Evolutionary conservation across 2,329 filamentous ascomycete genomes (phyloP).

Genomic region (Neofusicoccum laricinum): DNA sequence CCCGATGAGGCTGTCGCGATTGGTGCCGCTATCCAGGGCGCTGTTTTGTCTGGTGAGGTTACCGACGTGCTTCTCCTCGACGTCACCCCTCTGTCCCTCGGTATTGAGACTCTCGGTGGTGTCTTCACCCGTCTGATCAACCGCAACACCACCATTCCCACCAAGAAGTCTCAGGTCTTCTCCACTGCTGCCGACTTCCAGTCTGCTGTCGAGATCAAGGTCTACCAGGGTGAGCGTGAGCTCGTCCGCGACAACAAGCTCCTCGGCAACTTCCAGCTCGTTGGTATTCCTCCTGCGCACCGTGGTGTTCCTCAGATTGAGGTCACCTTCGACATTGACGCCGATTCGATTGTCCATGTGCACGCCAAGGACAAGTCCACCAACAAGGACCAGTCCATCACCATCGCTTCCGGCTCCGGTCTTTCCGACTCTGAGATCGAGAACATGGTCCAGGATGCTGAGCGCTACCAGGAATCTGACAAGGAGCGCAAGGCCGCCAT

Average conservation of each 20-base stretch:
- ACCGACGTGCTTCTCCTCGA: conserved; percentile 94
- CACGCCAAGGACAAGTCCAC: conserved; percentile 99
- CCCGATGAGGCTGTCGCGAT: conserved; percentile 97
- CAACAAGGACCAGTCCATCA: conserved; percentile 99
- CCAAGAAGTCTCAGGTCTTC: conserved; percentile 99
- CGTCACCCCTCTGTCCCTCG: conserved; percentile 91
- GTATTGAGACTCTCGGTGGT: conserved; percentile 97
- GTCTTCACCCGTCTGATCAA: conserved; percentile 98
- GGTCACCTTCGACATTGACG: conserved; percentile 98
- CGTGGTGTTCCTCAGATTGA: conserved; percentile 95
- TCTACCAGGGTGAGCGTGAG: conserved; percentile 99
- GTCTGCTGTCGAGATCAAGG: conserved; percentile 98
- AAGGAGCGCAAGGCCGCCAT: conserved; percentile 97
- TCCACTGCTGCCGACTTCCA: conserved; percentile 98
- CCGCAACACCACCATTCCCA: conserved; percentile 98
- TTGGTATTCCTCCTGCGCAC: conserved; percentile 93
- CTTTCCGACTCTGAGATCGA: conserved; percentile 93
- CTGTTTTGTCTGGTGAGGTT: conserved; percentile 92
- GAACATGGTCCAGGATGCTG: conserved; percentile 95
- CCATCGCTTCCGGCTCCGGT: conserved; percentile 95
- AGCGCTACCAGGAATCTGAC: conserved; percentile 91
- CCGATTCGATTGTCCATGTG: conserved; percentile 96
- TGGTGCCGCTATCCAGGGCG: conserved; percentile 95
- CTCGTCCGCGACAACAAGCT: conserved; percentile 98
- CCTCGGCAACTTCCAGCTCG: conserved; percentile 98